Evolutionary conservation across 2,329 filamentous ascomycete species (phyloP), one percentile per base, ranked within the genome.

Genomic region (Atkinsonella texensis): DNA sequence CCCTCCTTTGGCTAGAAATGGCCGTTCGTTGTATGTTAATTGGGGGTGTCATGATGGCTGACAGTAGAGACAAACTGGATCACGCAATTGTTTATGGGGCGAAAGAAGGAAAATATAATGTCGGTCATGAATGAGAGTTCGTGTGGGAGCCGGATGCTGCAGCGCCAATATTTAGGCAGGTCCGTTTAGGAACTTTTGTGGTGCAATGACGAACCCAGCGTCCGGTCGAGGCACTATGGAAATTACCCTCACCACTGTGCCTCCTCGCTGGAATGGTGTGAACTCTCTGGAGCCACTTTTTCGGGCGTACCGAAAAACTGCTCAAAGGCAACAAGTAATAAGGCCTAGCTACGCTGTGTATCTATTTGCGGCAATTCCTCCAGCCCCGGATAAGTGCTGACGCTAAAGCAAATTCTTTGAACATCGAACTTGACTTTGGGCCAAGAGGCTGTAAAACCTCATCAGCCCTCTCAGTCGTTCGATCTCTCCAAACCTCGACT

Each of bases 11-110:
- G 53, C 66, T 61, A 23, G 57, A 51, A 52, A 67, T 59, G 53
- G 65, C 68, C 59, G 57, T 60, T 31, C 64, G 60, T 17, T 62
- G 54, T 55, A 81, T 81, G 56, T 79, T 72, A 61, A 71, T 68
- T 59, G 65, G 58, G 43, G 71, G 63, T 52, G 70, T 62, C 73
- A 75, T 75, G 54, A 51, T 61, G 48, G 31, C 48, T 18, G 35
- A 13, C 2, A 15, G 32, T 23, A 18, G 20, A 38, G 32, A 31
- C 18, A 8, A 17, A n/a, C 17, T 23, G 42, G 33, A 15, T 8
- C 17, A n/a, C 28, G 28, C 28, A 28, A 28, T 1, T 5, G 20
- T 39, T 32, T 5, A 3, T 13, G n/a, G 1, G 32, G 43, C 18
- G n/a, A 17, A 17, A 32, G 12, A 40, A 18, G 45, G 7, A 18